phyloP scores from a whole-genome alignment of 306 rosid genomes.

The Glycine soja region DNA sequence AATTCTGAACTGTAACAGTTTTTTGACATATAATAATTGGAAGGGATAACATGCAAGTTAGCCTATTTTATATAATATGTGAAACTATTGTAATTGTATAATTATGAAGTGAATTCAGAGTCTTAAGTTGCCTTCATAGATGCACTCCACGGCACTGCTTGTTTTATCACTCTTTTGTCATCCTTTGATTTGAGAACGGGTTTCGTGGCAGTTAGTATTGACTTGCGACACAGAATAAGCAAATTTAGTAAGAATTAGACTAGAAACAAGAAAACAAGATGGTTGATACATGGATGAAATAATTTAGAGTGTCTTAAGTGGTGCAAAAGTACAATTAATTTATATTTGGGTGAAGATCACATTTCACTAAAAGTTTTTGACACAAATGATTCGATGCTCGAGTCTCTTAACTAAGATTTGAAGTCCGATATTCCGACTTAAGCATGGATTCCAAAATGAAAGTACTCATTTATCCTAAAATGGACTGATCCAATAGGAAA shows the following conservation, averaged over 20 bases:
- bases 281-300: constrained; percentile 18
- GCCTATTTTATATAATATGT: neutral
- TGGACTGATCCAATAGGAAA: too few species aligned
- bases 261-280: neutral
- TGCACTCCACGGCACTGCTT: neutral
- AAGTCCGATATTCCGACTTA: too few species aligned
- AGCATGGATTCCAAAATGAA: too few species aligned
- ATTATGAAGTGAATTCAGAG: neutral
- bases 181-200: neutral
- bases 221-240: neutral
- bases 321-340: neutral
- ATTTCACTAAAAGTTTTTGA: too few species aligned
- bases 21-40: neutral
- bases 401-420: too few species aligned
- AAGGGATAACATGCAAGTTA: neutral
- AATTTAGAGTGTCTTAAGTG: neutral
- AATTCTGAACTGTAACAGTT: neutral
- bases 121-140: neutral
- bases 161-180: neutral
- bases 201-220: neutral
- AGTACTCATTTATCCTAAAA: too few species aligned
- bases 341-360: neutral
- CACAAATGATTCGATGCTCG: too few species aligned
- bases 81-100: neutral
- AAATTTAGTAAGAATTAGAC: neutral